A percentile compares a stretch with the other conserved stretches of the same genome.
Conservation (phyloP, 2,329 filamentous ascomycete genomes). For the Diplocarpon rosae region DNA sequence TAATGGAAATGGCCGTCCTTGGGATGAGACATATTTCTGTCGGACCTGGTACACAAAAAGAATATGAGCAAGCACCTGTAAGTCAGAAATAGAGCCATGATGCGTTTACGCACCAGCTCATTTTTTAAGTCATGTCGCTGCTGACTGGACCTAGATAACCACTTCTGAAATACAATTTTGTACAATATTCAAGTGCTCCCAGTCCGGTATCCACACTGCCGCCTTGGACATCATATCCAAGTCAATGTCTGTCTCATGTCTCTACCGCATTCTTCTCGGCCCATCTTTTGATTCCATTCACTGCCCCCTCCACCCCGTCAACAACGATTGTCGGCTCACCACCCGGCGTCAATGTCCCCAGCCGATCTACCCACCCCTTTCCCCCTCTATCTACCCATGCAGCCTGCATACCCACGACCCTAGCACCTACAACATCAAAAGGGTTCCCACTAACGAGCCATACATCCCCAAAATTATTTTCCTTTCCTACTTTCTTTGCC, state of each 20-base stretch:
- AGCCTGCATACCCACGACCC: conserved; percentile 47
- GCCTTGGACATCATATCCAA: no score
- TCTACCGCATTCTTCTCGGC: conserved; percentile 20
- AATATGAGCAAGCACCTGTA: no score
- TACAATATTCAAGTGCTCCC: no score
- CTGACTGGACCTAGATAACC: no score
- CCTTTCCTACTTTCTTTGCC: conserved; percentile 18
- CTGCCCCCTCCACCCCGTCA: conserved; percentile 45
- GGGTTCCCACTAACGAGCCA: conserved; percentile 66
- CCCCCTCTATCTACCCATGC: conserved; percentile 53
- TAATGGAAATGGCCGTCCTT: no score
- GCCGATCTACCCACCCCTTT: conserved; percentile 51
- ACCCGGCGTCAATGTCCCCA: conserved; percentile 35
- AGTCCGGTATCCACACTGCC: no score
- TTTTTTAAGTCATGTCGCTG: no score
- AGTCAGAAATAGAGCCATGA: no score
- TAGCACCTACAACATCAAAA: conserved; percentile 60
- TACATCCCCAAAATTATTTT: conserved; percentile 35
- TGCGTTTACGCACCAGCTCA: no score
- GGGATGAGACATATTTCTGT: no score
- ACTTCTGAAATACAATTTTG: no score
- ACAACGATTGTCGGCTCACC: conserved; percentile 42
- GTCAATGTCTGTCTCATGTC: not conserved
- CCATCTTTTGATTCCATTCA: conserved; percentile 29
- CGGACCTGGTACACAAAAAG: no score